Conservation (phyloP, 345 rosid species). For the Eucalyptus pumila region DNA sequence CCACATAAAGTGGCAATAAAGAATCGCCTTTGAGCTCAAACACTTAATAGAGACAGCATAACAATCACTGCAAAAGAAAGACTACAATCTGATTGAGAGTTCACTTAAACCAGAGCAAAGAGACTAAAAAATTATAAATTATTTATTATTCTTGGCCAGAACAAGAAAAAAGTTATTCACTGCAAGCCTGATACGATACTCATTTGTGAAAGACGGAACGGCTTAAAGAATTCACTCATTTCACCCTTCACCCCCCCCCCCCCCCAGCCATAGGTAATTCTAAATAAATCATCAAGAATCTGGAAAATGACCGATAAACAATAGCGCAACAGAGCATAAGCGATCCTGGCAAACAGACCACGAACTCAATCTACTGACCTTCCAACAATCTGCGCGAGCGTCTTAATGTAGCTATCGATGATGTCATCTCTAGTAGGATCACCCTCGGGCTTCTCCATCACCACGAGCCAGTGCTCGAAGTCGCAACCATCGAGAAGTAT, state of each 20-base stretch:
- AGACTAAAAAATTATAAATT: neutral
- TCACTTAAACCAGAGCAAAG: neutral
- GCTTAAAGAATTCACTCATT: neutral
- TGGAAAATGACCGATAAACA: too few relatives aligned
- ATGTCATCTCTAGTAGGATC: slow-evolving; percentile 80
- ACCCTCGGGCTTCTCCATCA: slow-evolving; percentile 65
- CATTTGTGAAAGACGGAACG: neutral
- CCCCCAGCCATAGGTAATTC: neutral
- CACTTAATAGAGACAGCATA: neutral
- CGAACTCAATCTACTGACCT: slow-evolving; percentile 21
- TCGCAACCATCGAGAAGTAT: slow-evolving; percentile 91
- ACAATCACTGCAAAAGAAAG: neutral
- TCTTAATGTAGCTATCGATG: slow-evolving; percentile 76
- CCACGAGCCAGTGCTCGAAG: slow-evolving; percentile 94
- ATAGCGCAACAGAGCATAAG: too few relatives aligned
- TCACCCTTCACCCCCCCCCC: neutral
- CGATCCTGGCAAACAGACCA: neutral
- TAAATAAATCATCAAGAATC: too few relatives aligned
- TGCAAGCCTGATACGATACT: neutral
- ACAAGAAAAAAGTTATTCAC: neutral
- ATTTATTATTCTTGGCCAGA: neutral
- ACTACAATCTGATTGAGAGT: neutral
- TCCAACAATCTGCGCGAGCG: slow-evolving; percentile 62
- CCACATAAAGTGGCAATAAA: neutral
- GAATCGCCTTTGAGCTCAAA: neutral